Evolutionary conservation across 768 basidiomycete species (phyloP).

Genomic region (Termitomyces eurrhizus): DNA sequence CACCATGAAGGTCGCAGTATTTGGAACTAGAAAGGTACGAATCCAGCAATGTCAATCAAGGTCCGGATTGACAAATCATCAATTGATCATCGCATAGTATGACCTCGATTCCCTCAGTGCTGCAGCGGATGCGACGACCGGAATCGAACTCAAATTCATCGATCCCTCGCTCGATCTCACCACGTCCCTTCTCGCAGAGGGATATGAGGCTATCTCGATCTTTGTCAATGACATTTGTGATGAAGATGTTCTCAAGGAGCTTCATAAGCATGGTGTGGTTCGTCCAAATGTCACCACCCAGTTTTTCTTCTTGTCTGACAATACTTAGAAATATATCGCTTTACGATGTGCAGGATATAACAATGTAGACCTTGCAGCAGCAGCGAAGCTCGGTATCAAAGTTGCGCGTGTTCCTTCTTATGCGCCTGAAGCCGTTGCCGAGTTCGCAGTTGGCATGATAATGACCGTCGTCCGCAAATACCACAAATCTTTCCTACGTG

Average conservation of each 20-base stretch:
- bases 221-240: conserved; percentile 43
- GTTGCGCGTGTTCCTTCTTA: conserved; percentile 40
- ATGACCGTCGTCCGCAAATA: conserved; percentile 42
- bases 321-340: conserved; percentile 33
- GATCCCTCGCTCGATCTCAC: conserved; percentile 32
- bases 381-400: conserved; percentile 28
- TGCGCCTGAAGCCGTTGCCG: conserved; percentile 40
- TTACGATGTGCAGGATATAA: conserved; percentile 41
- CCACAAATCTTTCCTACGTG: conserved; percentile 42
- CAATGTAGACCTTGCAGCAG: conserved; percentile 34
- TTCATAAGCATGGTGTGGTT: conserved; percentile 33
- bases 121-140: conserved; percentile 22
- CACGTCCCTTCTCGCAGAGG: conserved; percentile 32
- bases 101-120: conserved; percentile 30
- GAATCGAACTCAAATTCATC: conserved; percentile 32
- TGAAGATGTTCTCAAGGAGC: conserved; percentile 26
- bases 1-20: conserved; percentile 40
- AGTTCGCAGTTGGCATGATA: conserved; percentile 44
- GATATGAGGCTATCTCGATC: conserved; percentile 35
- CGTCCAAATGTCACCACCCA: conserved; percentile 6
- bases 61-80: not conserved
- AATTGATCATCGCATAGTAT: conserved; percentile 22
- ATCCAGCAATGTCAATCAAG: not conserved
- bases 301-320: not conserved
- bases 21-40: conserved; percentile 34